Conservation (phyloP, 352 stramenopile genomes). For the Aphanomyces cochlioides region DNA sequence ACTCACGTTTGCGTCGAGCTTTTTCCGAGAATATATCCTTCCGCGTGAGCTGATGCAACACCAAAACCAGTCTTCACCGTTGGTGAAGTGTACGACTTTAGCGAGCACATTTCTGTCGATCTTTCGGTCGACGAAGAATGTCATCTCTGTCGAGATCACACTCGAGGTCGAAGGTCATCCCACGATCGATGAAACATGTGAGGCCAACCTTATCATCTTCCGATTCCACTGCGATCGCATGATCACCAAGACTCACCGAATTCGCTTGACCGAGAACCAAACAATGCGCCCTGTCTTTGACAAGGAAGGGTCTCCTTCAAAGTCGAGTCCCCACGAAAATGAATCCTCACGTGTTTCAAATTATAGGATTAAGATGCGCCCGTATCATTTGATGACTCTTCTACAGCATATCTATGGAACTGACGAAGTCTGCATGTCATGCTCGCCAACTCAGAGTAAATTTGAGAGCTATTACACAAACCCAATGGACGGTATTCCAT, state of each 20-base stretch:
- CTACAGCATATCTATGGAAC: constrained; percentile 79
- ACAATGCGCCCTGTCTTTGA: constrained; percentile 81
- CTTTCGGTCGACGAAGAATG: constrained; percentile 80
- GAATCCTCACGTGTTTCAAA: constrained; percentile 2
- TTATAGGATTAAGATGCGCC: constrained; percentile 42
- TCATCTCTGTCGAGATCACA: constrained; percentile 64
- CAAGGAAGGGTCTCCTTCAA: constrained; percentile 46
- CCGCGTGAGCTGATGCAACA: background rate
- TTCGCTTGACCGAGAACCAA: constrained; percentile 73
- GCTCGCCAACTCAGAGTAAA: constrained; percentile 55
- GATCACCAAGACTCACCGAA: constrained; percentile 83
- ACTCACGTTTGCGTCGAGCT: constrained; percentile 59
- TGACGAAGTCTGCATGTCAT: constrained; percentile 71
- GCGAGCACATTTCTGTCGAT: constrained; percentile 74
- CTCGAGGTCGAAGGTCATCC: constrained; percentile 45
- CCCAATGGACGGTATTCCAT: constrained; percentile 41
- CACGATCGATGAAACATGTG: constrained; percentile 15
- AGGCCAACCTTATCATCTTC: constrained; percentile 46
- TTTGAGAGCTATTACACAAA: constrained; percentile 78
- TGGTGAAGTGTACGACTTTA: constrained; percentile 74
- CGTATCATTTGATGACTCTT: constrained; percentile 71
- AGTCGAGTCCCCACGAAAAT: constrained; percentile 27
- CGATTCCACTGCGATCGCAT: constrained; percentile 72
- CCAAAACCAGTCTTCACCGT: constrained; percentile 34
- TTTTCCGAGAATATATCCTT: constrained; percentile 47